Conservation (phyloP, 805 yeast species). For the Candida argentea region DNA sequence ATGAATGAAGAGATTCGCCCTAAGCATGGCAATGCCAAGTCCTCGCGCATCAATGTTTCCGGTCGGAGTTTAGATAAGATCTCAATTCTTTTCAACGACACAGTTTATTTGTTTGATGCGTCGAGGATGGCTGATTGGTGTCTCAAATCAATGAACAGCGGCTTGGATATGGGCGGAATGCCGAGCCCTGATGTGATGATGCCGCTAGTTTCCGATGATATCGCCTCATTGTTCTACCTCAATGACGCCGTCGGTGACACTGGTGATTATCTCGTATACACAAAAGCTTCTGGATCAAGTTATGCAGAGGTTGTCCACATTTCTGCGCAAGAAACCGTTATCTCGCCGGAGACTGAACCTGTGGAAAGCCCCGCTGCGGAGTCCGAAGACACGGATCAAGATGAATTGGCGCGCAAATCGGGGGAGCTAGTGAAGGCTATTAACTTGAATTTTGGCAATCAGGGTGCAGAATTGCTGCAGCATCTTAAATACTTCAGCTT, state of each 20-base stretch:
- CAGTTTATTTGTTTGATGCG: background rate
- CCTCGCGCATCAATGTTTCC: background rate
- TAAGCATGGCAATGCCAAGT: background rate
- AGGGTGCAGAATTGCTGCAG: too few relatives aligned
- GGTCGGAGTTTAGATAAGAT: background rate
- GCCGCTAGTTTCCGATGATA: background rate
- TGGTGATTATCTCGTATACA: background rate
- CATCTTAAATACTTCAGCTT: too few relatives aligned
- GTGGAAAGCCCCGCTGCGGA: too few relatives aligned
- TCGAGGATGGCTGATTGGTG: background rate
- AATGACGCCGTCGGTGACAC: background rate
- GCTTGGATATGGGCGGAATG: background rate
- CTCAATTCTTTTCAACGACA: background rate
- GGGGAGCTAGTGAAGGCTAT: too few relatives aligned
- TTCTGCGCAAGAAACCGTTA: too few relatives aligned
- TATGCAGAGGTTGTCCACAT: background rate
- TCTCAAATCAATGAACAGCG: background rate
- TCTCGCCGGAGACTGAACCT: too few relatives aligned
- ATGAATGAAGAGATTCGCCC: constrained; percentile 1
- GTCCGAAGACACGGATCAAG: too few relatives aligned
- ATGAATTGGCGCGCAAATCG: too few relatives aligned
- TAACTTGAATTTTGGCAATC: too few relatives aligned
- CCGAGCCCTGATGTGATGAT: background rate
- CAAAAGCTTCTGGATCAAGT: background rate
- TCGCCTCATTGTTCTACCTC: background rate